These are phyloP conservation scores for Oxyria digyna DNA, from an alignment of 148 eudicot genomes.

Conservation along the genomic window DNA sequence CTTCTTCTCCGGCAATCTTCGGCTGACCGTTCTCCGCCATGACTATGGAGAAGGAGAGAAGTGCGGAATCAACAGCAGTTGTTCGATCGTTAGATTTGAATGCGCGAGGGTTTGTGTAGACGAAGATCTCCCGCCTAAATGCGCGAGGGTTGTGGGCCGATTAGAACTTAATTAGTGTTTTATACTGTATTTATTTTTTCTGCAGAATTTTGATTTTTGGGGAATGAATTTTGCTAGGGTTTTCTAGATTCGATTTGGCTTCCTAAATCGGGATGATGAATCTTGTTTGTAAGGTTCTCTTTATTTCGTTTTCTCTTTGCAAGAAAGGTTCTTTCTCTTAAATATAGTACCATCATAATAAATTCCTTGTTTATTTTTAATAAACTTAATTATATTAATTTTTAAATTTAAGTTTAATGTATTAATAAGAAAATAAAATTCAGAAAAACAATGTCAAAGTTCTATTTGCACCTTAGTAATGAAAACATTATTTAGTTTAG, in stretches of 20 bases:
- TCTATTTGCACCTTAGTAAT: too few relatives aligned
- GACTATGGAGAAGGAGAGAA: constrained; percentile 1
- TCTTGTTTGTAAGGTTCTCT: background rate
- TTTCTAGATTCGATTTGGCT: constrained; percentile 5
- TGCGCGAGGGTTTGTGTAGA: constrained; percentile 7
- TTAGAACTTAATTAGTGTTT: background rate
- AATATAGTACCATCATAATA: background rate
- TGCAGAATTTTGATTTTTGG: background rate
- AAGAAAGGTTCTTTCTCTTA: background rate
- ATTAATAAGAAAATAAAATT: too few relatives aligned
- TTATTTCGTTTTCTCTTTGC: background rate
- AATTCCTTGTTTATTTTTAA: background rate
- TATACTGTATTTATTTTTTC: background rate
- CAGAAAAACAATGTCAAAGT: too few relatives aligned
- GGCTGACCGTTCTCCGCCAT: constrained; percentile 15
- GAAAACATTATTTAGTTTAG: too few relatives aligned
- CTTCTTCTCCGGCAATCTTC: background rate
- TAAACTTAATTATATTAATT: too few relatives aligned
- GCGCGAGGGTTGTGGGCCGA: background rate
- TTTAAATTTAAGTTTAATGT: too few relatives aligned
- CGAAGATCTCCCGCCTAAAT: constrained; percentile 22
- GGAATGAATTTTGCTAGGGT: constrained; percentile 4
- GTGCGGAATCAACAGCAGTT: background rate
- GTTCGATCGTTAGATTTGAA: constrained; percentile 1
- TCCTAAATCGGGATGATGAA: background rate